Base-by-base conservation (phyloP, 495 filamentous ascomycete species). In the Penicillium canariense region DNA sequence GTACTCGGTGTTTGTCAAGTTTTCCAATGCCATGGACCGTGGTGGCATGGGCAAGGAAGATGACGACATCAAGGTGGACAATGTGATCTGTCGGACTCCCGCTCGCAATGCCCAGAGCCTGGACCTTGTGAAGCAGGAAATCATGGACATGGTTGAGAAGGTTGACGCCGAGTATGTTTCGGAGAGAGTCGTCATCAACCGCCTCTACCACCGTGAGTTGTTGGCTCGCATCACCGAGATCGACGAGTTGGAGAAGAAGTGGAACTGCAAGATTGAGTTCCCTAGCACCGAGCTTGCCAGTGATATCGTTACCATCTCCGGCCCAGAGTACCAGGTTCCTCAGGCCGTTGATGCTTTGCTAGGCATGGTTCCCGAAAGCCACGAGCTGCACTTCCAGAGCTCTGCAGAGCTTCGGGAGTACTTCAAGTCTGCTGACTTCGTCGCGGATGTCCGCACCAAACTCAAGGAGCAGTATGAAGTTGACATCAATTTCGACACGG, bases 1-100 rank as follows among this genome's bases (percentile, higher is more conserved):
- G 72, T 95, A 99, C 75, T 99, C 94, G 2, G 94, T 99, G 52
- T 99, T 97, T 58, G 94, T 99, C 76, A 99, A 99, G 69, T 99
- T 99, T 67, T 96, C 91, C 58, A 99, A 99, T 64, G 94, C 95
- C 23, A 97, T 97, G 95, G 94, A 99, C 70, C 88, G 94, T 61
- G 92, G 91, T 52, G 91, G 91, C 10, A 86, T 95, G 71, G 88
- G 90, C 57, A 89, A 91, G 56, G 94, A 97, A 62, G 92, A 96
- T 65, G 95, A 97, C 68, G 94, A 97, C 67, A 90, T 94, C 73
- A 95, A 96, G 69, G 92, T 97, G 44, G 94, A 97, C 77, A 99
- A 99, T 70, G 94, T 99, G 58, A 96, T 99, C 62, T 97, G 95
- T 69, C 88, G 95, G 22, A 99, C 94, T 0, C 94, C 94, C 12